phyloP scores from a whole-genome alignment of 306 rosid species.

The Geum urbanum region DNA sequence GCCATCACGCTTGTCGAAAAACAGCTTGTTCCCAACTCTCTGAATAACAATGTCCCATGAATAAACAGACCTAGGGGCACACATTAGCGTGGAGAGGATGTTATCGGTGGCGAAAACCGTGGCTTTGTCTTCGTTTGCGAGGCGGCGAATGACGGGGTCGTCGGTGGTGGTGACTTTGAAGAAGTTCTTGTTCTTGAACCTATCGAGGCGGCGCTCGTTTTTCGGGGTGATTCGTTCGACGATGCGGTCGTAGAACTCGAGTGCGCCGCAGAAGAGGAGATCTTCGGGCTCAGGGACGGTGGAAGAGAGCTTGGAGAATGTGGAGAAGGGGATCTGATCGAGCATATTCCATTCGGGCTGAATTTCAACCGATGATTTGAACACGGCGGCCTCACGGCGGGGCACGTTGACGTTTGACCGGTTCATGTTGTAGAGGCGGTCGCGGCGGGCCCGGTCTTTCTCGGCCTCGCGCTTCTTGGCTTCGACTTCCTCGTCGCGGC shows the following conservation, averaged over 20 bases:
- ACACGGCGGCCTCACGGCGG: too few relatives aligned
- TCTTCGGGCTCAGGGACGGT: constrained; percentile 64
- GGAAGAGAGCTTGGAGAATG: constrained; percentile 87
- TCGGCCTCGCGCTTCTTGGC: constrained; percentile 42
- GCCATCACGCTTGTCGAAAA: constrained; percentile 86
- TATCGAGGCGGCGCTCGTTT: constrained; percentile 76
- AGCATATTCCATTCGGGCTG: constrained; percentile 97
- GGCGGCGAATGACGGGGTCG: constrained; percentile 82
- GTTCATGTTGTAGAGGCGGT: constrained; percentile 65
- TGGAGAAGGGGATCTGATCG: constrained; percentile 83
- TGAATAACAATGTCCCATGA: constrained; percentile 92
- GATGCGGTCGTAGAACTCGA: constrained; percentile 76
- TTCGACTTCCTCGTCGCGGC: constrained; percentile 66
- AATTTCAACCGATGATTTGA: too few relatives aligned
- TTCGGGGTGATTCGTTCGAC: constrained; percentile 72
- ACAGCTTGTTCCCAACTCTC: constrained; percentile 84
- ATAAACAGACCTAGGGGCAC: constrained; percentile 85
- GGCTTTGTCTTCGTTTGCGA: constrained; percentile 89
- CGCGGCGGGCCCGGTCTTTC: constrained; percentile 89
- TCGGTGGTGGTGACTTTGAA: constrained; percentile 37
- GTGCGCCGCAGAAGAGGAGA: constrained; percentile 71
- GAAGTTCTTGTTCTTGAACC: constrained; percentile 78
- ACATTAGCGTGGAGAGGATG: constrained; percentile 88
- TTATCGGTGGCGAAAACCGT: constrained; percentile 76
- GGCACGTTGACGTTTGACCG: constrained; percentile 54